Evolutionary conservation across 2,329 filamentous ascomycete genomes (phyloP).

Genomic region (Chlorencoelia australis): DNA sequence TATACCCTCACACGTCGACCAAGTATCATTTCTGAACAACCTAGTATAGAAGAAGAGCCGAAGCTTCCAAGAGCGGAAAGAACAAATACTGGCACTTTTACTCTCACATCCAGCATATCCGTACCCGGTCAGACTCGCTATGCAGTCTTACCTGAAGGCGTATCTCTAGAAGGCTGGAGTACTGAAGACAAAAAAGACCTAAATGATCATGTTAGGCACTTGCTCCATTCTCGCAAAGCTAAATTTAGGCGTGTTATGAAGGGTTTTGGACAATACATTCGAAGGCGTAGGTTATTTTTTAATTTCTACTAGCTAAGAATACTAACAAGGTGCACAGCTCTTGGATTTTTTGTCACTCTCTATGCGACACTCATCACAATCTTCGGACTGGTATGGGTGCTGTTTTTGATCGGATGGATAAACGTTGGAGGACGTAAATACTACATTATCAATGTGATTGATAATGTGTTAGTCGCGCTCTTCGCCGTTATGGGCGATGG

Average conservation of each 20-base stretch:
- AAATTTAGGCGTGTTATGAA: constrained; percentile 71
- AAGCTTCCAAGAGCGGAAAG: constrained; percentile 12
- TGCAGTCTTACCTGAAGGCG: constrained; percentile 68
- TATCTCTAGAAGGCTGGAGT: constrained; percentile 63
- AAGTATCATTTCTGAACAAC: constrained; percentile 3
- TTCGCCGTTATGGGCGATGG: constrained; percentile 64
- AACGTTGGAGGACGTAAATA: constrained; percentile 65
- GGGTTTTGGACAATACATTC: constrained; percentile 72
- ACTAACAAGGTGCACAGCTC: constrained; percentile 34
- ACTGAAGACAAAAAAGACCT: constrained; percentile 64
- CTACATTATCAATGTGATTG: constrained; percentile 60
- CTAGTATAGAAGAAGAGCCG: constrained; percentile 5
- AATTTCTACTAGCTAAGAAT: constrained; percentile 2
- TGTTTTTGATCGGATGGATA: constrained; percentile 88
- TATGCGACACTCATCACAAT: constrained; percentile 76
- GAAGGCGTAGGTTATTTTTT: constrained; percentile 44
- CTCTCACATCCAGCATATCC: constrained; percentile 52
- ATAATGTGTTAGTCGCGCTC: constrained; percentile 59
- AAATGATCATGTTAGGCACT: constrained; percentile 77
- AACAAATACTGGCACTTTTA: constrained; percentile 14
- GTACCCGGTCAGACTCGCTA: constrained; percentile 61
- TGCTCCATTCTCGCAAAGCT: constrained; percentile 72
- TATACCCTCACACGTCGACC: constrained; percentile 52
- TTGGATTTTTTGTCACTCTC: constrained; percentile 75
- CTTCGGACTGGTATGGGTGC: constrained; percentile 79